Conservation (phyloP, 2,329 filamentous ascomycete genomes). For the Mycocentrospora acerina region DNA sequence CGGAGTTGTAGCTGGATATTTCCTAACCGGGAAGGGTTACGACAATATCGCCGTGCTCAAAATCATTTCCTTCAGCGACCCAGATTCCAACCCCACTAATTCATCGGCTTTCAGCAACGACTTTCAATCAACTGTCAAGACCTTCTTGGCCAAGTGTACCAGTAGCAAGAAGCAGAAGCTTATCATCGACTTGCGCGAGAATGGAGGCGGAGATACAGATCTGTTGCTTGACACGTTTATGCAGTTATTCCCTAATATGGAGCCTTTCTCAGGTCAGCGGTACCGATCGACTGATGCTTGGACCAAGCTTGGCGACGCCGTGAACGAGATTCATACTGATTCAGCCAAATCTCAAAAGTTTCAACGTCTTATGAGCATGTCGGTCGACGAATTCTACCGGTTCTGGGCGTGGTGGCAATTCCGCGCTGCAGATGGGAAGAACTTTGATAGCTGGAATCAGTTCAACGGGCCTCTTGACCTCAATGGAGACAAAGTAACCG, state of each 20-base stretch:
- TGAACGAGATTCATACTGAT: slow-evolving; percentile 23
- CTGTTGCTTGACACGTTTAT: slow-evolving; percentile 47
- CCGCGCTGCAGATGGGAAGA: slow-evolving; percentile 23
- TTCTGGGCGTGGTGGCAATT: slow-evolving; percentile 29
- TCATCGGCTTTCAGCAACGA: slow-evolving; percentile 12
- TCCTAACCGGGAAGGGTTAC: slow-evolving; percentile 40
- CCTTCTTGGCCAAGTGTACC: slow-evolving; percentile 50
- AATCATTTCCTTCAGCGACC: slow-evolving; percentile 42
- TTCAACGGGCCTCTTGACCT: slow-evolving; percentile 44
- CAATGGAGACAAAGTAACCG: slow-evolving; percentile 42
- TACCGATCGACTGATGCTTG: slow-evolving; percentile 21
- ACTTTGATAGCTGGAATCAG: slow-evolving; percentile 47
- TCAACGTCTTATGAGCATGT: neutral
- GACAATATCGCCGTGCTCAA: slow-evolving; percentile 46
- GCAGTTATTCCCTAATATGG: slow-evolving; percentile 52
- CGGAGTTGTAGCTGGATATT: slow-evolving; percentile 46
- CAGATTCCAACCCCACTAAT: too few relatives aligned
- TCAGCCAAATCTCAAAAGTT: slow-evolving; percentile 8
- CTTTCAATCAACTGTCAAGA: slow-evolving; percentile 35
- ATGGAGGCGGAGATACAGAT: slow-evolving; percentile 54
- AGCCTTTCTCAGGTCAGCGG: slow-evolving; percentile 38
- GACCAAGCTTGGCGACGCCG: slow-evolving; percentile 21
- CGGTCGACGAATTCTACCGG: slow-evolving; percentile 17
- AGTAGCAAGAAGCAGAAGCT: slow-evolving; percentile 56
- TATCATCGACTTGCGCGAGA: slow-evolving; percentile 63